phyloP scores from a whole-genome alignment of 352 stramenopile genomes.

The Vaucheria bursata region DNA sequence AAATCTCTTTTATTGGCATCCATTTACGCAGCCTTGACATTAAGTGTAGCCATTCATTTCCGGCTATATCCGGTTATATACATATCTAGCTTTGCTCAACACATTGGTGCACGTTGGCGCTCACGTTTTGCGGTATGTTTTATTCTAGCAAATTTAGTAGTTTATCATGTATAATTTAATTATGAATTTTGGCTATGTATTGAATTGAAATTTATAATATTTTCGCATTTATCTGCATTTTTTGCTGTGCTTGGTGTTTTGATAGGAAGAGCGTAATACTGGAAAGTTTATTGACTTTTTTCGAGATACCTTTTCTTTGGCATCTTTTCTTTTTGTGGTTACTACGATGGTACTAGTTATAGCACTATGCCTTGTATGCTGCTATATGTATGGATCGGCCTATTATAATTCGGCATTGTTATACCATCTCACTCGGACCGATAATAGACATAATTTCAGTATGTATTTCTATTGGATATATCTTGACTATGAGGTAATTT shows the following conservation, averaged over 20 bases:
- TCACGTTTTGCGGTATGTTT: background rate
- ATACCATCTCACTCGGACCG: constrained; percentile 94
- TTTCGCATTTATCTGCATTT: background rate
- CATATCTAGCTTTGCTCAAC: constrained; percentile 54
- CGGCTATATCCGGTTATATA: constrained; percentile 99
- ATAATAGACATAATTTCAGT: constrained; percentile 99
- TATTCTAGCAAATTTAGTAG: background rate
- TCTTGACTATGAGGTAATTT: constrained; percentile 53
- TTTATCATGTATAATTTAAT: background rate
- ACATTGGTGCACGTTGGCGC: constrained; percentile 11
- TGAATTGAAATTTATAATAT: background rate
- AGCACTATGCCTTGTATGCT: constrained; percentile 66
- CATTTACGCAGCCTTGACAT: constrained; percentile 59
- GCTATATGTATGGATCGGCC: constrained; percentile 74
- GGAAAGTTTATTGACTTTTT: background rate
- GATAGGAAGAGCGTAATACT: constrained; percentile 5
- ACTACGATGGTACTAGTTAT: constrained; percentile 73
- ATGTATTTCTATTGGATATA: constrained; percentile 99
- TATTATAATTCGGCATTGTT: constrained; percentile 91
- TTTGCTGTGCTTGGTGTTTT: constrained; percentile 1
- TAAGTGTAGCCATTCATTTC: constrained; percentile 74
- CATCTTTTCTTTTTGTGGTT: constrained; percentile 74
- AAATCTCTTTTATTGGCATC: constrained; percentile 52
- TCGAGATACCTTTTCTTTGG: constrained; percentile 17
- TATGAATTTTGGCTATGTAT: background rate